phyloP scores from a whole-genome alignment of 2,329 filamentous ascomycete species.

The Fusarium nodosum region DNA sequence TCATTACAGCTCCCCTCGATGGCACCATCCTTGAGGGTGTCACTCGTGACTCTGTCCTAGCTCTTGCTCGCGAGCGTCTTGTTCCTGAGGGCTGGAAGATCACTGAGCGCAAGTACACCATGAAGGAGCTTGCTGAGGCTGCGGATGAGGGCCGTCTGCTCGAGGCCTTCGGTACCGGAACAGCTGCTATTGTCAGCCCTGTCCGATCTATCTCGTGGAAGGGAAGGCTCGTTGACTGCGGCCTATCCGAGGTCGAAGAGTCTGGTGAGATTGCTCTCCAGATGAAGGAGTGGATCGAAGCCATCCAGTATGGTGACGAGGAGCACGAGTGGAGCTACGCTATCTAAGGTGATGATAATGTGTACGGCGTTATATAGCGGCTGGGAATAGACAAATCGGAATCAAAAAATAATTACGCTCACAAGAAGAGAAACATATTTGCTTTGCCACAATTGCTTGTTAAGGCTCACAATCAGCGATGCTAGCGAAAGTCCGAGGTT shows the following conservation, averaged over 20 bases:
- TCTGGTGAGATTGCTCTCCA: constrained; percentile 85
- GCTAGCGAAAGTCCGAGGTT: constrained; percentile 15
- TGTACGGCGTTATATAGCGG: constrained; percentile 35
- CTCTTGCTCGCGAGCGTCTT: constrained; percentile 85
- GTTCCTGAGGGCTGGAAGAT: constrained; percentile 89
- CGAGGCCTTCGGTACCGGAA: constrained; percentile 94
- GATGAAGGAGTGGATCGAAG: constrained; percentile 98
- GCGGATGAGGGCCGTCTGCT: constrained; percentile 86
- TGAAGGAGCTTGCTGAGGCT: constrained; percentile 86
- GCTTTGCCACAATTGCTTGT: constrained; percentile 36
- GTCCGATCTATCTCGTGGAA: constrained; percentile 92
- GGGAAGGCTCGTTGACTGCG: constrained; percentile 84
- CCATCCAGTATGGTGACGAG: constrained; percentile 93
- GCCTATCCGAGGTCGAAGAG: constrained; percentile 83
- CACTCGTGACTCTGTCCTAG: constrained; percentile 90
- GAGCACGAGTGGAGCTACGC: constrained; percentile 89
- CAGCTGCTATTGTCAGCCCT: constrained; percentile 93
- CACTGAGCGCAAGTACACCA: constrained; percentile 90
- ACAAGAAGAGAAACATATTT: constrained; percentile 15
- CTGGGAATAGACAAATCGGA: constrained; percentile 37
- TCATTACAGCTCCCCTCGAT: constrained; percentile 94
- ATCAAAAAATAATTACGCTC: constrained; percentile 37
- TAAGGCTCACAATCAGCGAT: constrained; percentile 32
- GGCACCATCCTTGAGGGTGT: constrained; percentile 97
- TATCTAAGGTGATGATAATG: constrained; percentile 30